Conservation (phyloP, 345 rosid genomes). For the Eucalyptus grandis region DNA sequence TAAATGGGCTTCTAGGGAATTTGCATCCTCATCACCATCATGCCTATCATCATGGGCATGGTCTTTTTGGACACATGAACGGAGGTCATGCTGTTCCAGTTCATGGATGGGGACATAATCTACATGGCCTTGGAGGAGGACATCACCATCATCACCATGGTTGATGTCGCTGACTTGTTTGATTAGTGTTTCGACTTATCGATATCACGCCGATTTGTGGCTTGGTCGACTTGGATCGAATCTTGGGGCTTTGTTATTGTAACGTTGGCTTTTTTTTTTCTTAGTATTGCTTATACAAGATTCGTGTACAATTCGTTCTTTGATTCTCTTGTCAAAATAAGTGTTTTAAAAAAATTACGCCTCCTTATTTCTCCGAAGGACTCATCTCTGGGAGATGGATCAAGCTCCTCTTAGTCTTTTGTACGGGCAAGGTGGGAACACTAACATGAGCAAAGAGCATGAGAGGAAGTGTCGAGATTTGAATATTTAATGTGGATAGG, state of each 20-base stretch:
- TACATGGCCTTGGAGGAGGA: background rate
- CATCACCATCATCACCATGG: background rate
- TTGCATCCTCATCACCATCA: background rate
- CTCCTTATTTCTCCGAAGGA: background rate
- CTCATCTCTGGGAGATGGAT: background rate
- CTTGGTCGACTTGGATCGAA: background rate
- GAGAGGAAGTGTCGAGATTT: too few species aligned
- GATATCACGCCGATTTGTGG: background rate
- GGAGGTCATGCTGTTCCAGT: background rate
- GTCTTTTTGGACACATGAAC: background rate
- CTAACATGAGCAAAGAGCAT: too few species aligned
- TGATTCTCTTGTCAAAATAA: background rate
- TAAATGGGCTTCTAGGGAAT: background rate
- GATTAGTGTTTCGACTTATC: background rate
- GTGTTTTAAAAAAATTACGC: accelerated
- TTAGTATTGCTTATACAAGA: too few species aligned
- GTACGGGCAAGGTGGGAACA: too few species aligned
- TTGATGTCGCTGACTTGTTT: background rate
- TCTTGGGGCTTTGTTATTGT: too few species aligned
- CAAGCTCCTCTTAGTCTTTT: too few species aligned
- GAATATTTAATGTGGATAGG: too few species aligned
- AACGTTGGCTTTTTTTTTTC: background rate
- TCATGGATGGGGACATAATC: background rate
- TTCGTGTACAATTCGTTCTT: too few species aligned
- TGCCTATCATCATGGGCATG: background rate